These are phyloP conservation scores for Agrocybe pediades DNA, from an alignment of 768 basidiomycete genomes.

Conservation along the genomic window DNA sequence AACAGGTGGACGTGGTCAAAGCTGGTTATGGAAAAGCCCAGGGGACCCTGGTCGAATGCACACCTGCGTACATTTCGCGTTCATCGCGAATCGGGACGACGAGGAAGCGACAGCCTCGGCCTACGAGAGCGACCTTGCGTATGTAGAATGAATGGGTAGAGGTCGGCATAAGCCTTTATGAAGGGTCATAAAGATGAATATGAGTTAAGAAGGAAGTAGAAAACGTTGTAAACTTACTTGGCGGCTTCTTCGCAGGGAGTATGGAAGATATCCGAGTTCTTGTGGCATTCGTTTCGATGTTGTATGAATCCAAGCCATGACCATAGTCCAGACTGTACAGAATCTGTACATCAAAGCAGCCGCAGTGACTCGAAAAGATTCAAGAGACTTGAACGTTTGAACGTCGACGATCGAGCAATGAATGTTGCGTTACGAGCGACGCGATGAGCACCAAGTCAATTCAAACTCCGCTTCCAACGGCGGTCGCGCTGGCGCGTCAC, in stretches of 20 bases:
- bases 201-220: not conserved
- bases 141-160: constrained; percentile 54
- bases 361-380: too few species aligned
- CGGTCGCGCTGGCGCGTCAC: too few species aligned
- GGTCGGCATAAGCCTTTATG: constrained; percentile 64
- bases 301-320: constrained; percentile 58
- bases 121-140: constrained; percentile 57
- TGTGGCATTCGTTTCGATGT: constrained; percentile 62
- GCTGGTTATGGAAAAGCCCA: constrained; percentile 58
- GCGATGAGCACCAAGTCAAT: too few species aligned
- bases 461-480: too few species aligned
- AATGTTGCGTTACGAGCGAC: too few species aligned
- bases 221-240: constrained; percentile 40
- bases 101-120: constrained; percentile 55
- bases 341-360: too few species aligned
- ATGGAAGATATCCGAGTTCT: constrained; percentile 46
- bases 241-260: constrained; percentile 60
- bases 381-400: too few species aligned
- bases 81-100: constrained; percentile 56
- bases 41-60: constrained; percentile 50
- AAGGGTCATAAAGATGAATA: constrained; percentile 6
- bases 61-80: constrained; percentile 53
- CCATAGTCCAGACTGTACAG: constrained; percentile 55
- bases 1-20: constrained; percentile 58
- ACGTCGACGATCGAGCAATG: too few species aligned